phyloP scores from a whole-genome alignment of 176 grass and related monocot species.

The Rhynchospora pubera region DNA sequence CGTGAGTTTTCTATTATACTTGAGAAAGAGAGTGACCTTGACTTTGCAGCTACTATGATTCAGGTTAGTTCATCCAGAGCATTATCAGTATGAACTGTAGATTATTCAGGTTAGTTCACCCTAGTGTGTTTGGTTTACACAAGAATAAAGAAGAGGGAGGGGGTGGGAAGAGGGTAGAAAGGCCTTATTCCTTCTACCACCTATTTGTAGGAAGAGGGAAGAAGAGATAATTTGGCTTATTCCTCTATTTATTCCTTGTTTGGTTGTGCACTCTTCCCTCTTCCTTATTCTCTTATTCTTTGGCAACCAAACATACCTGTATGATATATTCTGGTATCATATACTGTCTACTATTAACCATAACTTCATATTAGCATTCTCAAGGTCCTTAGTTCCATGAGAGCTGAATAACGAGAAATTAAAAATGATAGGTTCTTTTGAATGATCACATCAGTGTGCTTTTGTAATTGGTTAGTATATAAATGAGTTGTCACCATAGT shows the following conservation, averaged over 20 bases:
- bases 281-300: no score
- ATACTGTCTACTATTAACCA: neutral
- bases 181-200: no score
- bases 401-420: neutral
- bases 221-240: no score
- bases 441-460: neutral
- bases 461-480: neutral
- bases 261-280: no score
- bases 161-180: no score
- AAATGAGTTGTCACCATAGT: neutral
- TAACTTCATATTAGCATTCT: neutral
- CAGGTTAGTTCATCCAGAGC: conserved; percentile 43
- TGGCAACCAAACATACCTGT: no score
- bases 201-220: no score
- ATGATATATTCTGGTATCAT: neutral
- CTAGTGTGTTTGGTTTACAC: no score
- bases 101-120: neutral
- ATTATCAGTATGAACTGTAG: neutral
- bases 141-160: no score
- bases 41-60: conserved; percentile 91
- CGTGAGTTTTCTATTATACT: conserved; percentile 76
- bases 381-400: neutral
- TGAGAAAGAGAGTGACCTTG: conserved; percentile 58
- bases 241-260: no score
- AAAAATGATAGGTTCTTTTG: neutral